phyloP scores from a whole-genome alignment of 202 grass and related monocot genomes.

The Setaria viridis region DNA sequence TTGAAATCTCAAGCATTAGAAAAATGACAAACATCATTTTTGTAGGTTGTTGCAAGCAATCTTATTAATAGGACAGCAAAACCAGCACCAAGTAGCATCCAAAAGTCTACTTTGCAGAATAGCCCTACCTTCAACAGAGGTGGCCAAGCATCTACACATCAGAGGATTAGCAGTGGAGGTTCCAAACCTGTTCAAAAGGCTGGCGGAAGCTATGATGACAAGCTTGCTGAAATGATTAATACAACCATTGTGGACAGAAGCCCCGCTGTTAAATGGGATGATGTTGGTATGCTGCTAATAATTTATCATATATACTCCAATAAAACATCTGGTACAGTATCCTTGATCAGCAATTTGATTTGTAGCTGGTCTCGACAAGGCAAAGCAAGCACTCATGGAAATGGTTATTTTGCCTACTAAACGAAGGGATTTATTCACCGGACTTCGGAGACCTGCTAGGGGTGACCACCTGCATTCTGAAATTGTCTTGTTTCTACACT shows the following conservation, averaged over 20 bases:
- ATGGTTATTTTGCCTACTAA: slow-evolving; percentile 99
- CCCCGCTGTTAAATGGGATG: slow-evolving; percentile 87
- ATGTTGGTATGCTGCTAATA: slow-evolving; percentile 72
- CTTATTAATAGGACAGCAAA: slow-evolving; percentile 51
- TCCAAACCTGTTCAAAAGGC: slow-evolving; percentile 58
- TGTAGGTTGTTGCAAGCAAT: slow-evolving; percentile 47
- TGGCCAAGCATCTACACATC: slow-evolving; percentile 48
- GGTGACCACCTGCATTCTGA: slow-evolving; percentile 56
- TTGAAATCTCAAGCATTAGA: neutral
- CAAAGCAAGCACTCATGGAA: slow-evolving; percentile 99
- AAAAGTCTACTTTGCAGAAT: slow-evolving; percentile 53
- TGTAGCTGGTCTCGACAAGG: slow-evolving; percentile 95
- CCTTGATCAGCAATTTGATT: slow-evolving; percentile 34
- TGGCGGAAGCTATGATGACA: slow-evolving; percentile 57
- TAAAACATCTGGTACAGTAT: slow-evolving; percentile 6
- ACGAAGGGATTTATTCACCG: slow-evolving; percentile 88
- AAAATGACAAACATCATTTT: neutral
- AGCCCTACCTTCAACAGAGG: slow-evolving; percentile 55
- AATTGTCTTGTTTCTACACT: slow-evolving; percentile 25
- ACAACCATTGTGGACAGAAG: slow-evolving; percentile 92
- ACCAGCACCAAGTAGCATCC: slow-evolving; percentile 33
- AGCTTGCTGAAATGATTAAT: slow-evolving; percentile 94
- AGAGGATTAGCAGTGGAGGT: slow-evolving; percentile 43
- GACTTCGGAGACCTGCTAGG: slow-evolving; percentile 89
- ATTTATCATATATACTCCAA: slow-evolving; percentile 18